Percentiles rank a stretch among this genome's conserved stretches.
Conservation (phyloP, 352 stramenopile species). For the Phytopythium kandeliae region DNA sequence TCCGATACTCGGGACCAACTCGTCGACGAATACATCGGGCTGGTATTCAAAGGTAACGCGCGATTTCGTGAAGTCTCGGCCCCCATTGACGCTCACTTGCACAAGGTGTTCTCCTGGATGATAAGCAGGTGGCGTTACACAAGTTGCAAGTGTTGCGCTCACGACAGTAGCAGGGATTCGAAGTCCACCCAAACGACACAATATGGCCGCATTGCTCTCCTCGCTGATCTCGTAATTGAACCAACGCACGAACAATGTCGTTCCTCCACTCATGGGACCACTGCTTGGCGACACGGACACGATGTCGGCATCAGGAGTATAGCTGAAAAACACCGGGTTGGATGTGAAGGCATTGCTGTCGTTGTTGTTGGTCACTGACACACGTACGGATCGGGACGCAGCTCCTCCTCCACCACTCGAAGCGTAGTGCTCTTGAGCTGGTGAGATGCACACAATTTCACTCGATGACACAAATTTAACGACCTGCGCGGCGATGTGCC, state of each 20-base stretch:
- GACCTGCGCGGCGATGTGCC: constrained; percentile 29
- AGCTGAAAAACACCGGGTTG: constrained; percentile 81
- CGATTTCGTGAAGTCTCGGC: constrained; percentile 39
- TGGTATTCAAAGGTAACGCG: constrained; percentile 42
- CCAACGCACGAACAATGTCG: constrained; percentile 41
- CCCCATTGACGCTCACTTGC: constrained; percentile 52
- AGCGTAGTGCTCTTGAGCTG: constrained; percentile 20
- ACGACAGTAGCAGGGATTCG: constrained; percentile 29
- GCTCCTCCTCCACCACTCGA: constrained; percentile 14
- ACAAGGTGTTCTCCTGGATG: constrained; percentile 22
- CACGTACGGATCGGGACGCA: constrained; percentile 22
- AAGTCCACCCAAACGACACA: constrained; percentile 44
- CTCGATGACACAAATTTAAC: constrained; percentile 66
- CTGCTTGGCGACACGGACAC: constrained; percentile 47
- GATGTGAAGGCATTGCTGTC: constrained; percentile 25
- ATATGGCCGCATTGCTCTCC: constrained; percentile 7
- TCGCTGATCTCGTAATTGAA: constrained; percentile 56
- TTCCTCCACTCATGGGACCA: constrained; percentile 47
- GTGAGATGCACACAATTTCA: constrained; percentile 64
- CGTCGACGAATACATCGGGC: constrained; percentile 32
- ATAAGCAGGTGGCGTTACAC: constrained; percentile 28
- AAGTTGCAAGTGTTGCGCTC: constrained; percentile 33
- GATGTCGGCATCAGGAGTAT: constrained; percentile 43
- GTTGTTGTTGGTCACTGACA: constrained; percentile 75
- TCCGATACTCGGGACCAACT: constrained; percentile 45